Conservation (phyloP, 257 asterid species). For the Capsicum pubescens region DNA sequence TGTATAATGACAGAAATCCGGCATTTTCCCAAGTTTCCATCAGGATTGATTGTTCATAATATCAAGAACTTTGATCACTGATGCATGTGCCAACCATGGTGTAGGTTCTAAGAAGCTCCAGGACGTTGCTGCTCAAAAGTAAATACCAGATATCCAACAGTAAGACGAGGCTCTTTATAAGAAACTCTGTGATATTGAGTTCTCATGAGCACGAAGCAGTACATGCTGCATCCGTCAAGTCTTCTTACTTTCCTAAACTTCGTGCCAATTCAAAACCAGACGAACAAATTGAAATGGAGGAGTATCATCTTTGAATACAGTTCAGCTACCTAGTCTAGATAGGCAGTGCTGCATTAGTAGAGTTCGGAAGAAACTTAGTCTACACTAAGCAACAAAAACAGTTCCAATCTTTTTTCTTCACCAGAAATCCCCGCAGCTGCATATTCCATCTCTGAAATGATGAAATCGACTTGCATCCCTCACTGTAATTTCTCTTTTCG, state of each 20-base stretch:
- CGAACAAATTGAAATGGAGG: too few species aligned
- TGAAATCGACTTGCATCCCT: conserved; percentile 81
- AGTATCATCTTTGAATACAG: neutral
- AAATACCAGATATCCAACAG: neutral
- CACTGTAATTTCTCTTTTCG: conserved; percentile 65
- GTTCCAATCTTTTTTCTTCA: conserved; percentile 34
- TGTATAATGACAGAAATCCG: neutral
- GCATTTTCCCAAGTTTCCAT: neutral
- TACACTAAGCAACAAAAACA: neutral
- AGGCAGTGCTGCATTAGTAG: neutral
- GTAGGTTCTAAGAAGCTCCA: conserved; percentile 10
- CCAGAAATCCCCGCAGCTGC: conserved; percentile 89
- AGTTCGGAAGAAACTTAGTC: neutral
- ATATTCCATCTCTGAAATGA: conserved; percentile 71
- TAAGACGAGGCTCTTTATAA: neutral
- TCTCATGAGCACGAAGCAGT: neutral
- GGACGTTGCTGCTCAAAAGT: neutral
- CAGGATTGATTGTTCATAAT: neutral
- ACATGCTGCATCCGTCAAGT: neutral
- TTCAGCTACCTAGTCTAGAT: neutral
- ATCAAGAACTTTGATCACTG: neutral
- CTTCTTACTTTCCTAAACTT: too few species aligned
- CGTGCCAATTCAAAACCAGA: too few species aligned
- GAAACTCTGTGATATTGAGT: neutral
- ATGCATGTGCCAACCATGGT: conserved; percentile 14